Evolutionary conservation across 352 stramenopile species (phyloP).

Genomic region (Globisporangium lucens): DNA sequence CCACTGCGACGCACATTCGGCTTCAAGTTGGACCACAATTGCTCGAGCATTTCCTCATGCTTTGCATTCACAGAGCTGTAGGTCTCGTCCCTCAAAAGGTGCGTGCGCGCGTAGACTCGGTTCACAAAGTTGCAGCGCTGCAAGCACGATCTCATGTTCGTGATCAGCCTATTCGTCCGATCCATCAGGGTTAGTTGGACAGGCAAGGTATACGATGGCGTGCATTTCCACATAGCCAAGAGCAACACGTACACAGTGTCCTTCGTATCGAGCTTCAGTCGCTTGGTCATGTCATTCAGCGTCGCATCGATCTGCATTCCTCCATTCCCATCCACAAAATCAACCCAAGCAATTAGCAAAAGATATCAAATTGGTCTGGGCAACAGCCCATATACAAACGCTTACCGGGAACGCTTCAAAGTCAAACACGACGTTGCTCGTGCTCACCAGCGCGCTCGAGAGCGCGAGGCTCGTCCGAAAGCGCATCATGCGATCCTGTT

Average conservation of each 20-base stretch:
- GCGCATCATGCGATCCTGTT: constrained; percentile 59
- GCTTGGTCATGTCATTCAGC: constrained; percentile 53
- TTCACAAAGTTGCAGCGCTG: constrained; percentile 77
- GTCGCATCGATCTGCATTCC: constrained; percentile 44
- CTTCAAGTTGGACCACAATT: constrained; percentile 79
- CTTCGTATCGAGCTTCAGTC: constrained; percentile 41
- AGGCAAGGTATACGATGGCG: neutral
- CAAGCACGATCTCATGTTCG: constrained; percentile 64
- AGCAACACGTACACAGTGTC: constrained; percentile 37
- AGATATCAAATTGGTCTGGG: constrained; percentile 4
- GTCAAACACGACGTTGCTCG: constrained; percentile 81
- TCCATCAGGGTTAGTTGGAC: neutral
- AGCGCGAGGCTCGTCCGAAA: constrained; percentile 75
- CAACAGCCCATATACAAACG: neutral
- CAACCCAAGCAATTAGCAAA: neutral
- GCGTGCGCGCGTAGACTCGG: constrained; percentile 50
- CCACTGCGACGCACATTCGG: constrained; percentile 67
- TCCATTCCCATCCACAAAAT: constrained; percentile 1
- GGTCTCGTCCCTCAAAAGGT: constrained; percentile 55
- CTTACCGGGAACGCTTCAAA: constrained; percentile 63
- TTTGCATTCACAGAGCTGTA: constrained; percentile 63
- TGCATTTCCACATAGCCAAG: neutral
- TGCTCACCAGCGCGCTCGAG: constrained; percentile 48
- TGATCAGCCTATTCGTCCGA: constrained; percentile 41
- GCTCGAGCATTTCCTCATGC: constrained; percentile 81